Percentiles rank a stretch among this genome's conserved stretches.
phyloP scores from a whole-genome alignment of 2,329 filamentous ascomycete species.

The Amauroascus niger region DNA sequence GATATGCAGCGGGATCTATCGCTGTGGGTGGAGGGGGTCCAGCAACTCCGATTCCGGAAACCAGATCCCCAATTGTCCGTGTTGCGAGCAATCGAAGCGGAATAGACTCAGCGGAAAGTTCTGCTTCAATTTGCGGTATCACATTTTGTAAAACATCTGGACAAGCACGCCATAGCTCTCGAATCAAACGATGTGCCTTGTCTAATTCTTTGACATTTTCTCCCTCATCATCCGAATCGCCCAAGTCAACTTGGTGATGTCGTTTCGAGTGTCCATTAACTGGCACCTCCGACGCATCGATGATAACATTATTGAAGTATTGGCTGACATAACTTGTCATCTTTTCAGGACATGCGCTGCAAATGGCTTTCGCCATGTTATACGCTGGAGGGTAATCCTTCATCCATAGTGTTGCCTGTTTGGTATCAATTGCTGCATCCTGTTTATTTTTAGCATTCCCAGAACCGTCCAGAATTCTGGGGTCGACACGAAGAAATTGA shows the following conservation, averaged over 20 bases:
- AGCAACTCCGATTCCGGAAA: constrained; percentile 83
- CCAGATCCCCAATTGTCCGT: constrained; percentile 89
- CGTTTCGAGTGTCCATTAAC: constrained; percentile 43
- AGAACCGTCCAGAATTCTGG: constrained; percentile 41
- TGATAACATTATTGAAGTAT: constrained; percentile 94
- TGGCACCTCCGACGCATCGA: constrained; percentile 63
- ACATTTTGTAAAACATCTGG: constrained; percentile 85
- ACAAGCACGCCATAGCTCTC: constrained; percentile 87
- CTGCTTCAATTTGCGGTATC: constrained; percentile 83
- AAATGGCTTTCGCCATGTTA: constrained; percentile 91
- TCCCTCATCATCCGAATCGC: constrained; percentile 60
- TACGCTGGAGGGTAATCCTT: constrained; percentile 89
- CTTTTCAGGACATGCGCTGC: constrained; percentile 78
- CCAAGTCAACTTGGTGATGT: constrained; percentile 42
- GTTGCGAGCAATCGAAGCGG: constrained; percentile 79
- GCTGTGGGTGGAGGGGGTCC: constrained; percentile 64
- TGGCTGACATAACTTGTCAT: constrained; percentile 92
- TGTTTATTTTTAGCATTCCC: constrained; percentile 47
- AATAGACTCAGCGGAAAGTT: constrained; percentile 80
- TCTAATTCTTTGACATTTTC: constrained; percentile 77
- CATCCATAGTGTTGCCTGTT: constrained; percentile 70
- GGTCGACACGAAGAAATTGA: constrained; percentile 84
- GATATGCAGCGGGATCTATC: constrained; percentile 75
- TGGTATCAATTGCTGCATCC: constrained; percentile 53
- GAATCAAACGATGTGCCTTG: constrained; percentile 80